These are phyloP conservation scores for Rhizopus microsporus DNA, from an alignment of 371 early-diverging fungal genomes.

Conservation along the genomic window DNA sequence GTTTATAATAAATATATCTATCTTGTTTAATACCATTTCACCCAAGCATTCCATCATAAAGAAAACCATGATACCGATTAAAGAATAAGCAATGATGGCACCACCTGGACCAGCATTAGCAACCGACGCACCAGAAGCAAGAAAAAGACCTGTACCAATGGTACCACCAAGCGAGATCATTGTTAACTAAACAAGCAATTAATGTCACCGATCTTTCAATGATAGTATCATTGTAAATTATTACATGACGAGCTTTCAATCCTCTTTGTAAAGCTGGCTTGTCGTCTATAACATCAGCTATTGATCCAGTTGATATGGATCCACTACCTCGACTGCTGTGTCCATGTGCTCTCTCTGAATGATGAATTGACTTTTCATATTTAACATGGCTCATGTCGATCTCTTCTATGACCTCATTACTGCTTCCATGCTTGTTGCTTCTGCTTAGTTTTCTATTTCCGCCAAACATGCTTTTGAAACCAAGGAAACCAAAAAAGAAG, in stretches of 20 bases:
- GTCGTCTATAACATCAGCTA: constrained; percentile 21
- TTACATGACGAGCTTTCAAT: constrained; percentile 35
- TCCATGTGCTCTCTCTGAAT: not conserved
- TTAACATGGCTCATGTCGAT: constrained; percentile 21
- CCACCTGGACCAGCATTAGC: constrained; percentile 84
- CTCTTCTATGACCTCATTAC: constrained; percentile 10
- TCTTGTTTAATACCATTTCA: constrained; percentile 66
- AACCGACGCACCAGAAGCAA: constrained; percentile 81
- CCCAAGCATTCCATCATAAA: constrained; percentile 83
- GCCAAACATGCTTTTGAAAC: constrained; percentile 11
- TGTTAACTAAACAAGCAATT: constrained; percentile 40
- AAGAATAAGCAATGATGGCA: constrained; percentile 70
- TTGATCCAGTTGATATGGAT: constrained; percentile 9
- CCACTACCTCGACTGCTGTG: not conserved
- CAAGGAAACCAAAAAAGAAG: constrained; percentile 2
- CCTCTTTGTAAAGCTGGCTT: constrained; percentile 24
- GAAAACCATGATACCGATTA: constrained; percentile 81
- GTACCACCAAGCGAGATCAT: constrained; percentile 86
- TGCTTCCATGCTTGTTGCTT: constrained; percentile 5
- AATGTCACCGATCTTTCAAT: constrained; percentile 4
- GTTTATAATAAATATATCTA: not conserved
- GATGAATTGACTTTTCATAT: not conserved
- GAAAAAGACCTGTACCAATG: constrained; percentile 84
- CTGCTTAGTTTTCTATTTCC: constrained; percentile 11
- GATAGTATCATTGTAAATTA: not conserved